These are phyloP conservation scores for Plectosphaerella plurivora DNA, from an alignment of 2,329 filamentous ascomycete genomes.

Conservation along the genomic window DNA sequence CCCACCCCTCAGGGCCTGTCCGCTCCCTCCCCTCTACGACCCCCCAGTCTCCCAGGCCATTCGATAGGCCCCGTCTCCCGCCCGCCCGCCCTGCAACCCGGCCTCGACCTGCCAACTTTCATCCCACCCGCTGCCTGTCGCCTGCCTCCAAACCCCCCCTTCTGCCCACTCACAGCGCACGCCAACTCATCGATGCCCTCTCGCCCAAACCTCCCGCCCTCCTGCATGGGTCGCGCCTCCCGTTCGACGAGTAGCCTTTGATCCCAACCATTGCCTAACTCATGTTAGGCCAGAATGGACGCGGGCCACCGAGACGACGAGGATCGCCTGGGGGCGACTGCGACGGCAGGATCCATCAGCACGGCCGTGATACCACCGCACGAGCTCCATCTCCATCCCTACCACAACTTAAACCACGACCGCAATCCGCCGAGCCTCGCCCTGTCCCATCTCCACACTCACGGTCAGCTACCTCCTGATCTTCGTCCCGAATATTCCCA, in stretches of 20 bases:
- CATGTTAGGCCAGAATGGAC: slow-evolving; percentile 46
- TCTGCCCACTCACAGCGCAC: slow-evolving; percentile 26
- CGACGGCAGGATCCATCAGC: slow-evolving; percentile 9
- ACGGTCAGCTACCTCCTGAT: slow-evolving; percentile 7
- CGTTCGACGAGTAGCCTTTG: slow-evolving; percentile 32
- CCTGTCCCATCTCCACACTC: not conserved
- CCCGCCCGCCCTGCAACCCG: too few relatives aligned
- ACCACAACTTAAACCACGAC: slow-evolving; percentile 22
- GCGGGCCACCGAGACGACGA: slow-evolving; percentile 38
- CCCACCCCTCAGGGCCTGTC: not conserved
- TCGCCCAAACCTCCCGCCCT: slow-evolving; percentile 25
- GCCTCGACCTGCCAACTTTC: not conserved
- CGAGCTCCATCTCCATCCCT: slow-evolving; percentile 20
- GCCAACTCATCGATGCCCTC: slow-evolving; percentile 45
- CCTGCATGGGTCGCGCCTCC: slow-evolving; percentile 37
- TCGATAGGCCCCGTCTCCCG: not conserved
- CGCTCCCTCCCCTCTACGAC: not conserved
- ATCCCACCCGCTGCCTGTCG: slow-evolving; percentile 8
- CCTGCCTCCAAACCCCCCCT: slow-evolving; percentile 12
- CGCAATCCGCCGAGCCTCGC: slow-evolving; percentile 1
- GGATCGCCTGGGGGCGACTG: slow-evolving; percentile 25
- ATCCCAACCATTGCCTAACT: slow-evolving; percentile 33
- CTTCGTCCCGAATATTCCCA: slow-evolving; percentile 17
- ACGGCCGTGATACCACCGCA: slow-evolving; percentile 6
- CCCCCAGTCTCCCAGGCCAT: not conserved